Conservation (phyloP, 140 eudicot genomes). For the Ambrosia hybrid region DNA sequence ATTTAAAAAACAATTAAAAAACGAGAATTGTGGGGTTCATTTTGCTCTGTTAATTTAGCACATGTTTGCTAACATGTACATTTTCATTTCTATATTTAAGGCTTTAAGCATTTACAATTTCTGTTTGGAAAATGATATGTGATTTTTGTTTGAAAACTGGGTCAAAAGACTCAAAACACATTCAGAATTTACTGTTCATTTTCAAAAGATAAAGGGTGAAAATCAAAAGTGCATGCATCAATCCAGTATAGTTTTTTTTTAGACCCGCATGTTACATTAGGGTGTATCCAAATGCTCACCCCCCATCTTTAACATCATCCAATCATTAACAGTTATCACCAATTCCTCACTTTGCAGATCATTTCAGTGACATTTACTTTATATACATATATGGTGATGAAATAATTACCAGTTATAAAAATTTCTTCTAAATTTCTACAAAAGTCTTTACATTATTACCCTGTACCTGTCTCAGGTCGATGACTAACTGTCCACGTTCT, state of each 20-base stretch:
- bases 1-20: too few species aligned
- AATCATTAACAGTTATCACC: too few species aligned
- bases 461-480: conserved; percentile 52
- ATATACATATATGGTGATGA: background rate
- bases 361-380: background rate
- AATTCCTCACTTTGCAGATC: background rate
- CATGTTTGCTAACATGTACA: background rate
- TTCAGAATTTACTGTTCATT: background rate
- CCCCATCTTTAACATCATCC: too few species aligned
- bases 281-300: background rate
- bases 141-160: too few species aligned
- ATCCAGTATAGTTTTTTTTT: background rate
- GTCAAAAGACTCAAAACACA: too few species aligned
- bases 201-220: background rate
- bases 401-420: too few species aligned
- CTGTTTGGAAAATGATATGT: too few species aligned
- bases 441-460: conserved; percentile 28
- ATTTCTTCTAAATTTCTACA: background rate
- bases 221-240: background rate
- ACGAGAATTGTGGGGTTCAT: too few species aligned
- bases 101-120: too few species aligned
- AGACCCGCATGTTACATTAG: too few species aligned
- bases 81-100: too few species aligned
- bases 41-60: background rate
- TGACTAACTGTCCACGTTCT: conserved; percentile 57